Conservation (phyloP, 2,329 filamentous ascomycete species). For the Apiospora pterosperma region DNA sequence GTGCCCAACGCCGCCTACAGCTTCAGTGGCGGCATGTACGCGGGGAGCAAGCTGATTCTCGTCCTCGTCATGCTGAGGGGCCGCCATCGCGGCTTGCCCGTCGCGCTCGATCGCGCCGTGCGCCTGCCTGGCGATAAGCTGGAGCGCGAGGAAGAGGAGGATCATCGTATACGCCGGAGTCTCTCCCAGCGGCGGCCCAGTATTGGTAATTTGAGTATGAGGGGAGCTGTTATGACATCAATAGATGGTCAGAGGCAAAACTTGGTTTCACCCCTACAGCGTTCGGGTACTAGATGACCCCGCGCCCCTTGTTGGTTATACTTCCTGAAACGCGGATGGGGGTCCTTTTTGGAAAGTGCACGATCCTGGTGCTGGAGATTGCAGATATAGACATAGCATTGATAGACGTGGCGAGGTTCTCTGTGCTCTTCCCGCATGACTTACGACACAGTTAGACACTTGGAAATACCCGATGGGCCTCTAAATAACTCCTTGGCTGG, state of each 20-base stretch:
- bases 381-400: not conserved
- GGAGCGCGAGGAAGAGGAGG: slow-evolving; percentile 37
- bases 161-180: slow-evolving; percentile 34
- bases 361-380: not conserved
- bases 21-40: slow-evolving; percentile 52
- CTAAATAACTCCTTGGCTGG: not conserved
- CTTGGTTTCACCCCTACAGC: not conserved
- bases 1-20: slow-evolving; percentile 51
- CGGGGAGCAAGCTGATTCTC: slow-evolving; percentile 55
- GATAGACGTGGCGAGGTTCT: not conserved
- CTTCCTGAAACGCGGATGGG: too few relatives aligned
- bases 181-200: slow-evolving; percentile 25
- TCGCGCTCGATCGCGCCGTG: slow-evolving; percentile 52
- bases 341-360: not conserved
- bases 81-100: slow-evolving; percentile 53
- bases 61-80: slow-evolving; percentile 55
- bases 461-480: not conserved
- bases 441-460: not conserved
- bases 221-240: not conserved
- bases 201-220: not conserved
- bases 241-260: not conserved
- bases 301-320: not conserved
- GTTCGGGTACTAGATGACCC: not conserved
- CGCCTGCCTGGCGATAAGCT: slow-evolving; percentile 38
- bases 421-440: not conserved